These are phyloP conservation scores for Chaetothyriales sp. DNA, from an alignment of 2,329 filamentous ascomycete genomes.

Conservation along the genomic window DNA sequence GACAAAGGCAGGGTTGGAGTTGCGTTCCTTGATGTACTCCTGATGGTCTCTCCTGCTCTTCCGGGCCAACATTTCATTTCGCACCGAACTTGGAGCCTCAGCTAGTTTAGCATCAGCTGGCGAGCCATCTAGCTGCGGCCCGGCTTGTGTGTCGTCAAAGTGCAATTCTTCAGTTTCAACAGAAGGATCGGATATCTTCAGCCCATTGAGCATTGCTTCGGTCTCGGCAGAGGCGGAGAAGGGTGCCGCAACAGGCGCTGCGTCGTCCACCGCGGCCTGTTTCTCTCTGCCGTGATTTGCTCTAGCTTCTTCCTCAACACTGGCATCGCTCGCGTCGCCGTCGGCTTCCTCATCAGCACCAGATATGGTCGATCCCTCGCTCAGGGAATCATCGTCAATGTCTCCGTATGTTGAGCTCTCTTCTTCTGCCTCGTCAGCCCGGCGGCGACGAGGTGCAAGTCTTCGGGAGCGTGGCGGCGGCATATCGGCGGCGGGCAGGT, in stretches of 20 bases:
- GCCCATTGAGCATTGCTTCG: slow-evolving; percentile 45
- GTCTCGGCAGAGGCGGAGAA: slow-evolving; percentile 32
- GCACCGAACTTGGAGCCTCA: slow-evolving; percentile 22
- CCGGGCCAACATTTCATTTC: slow-evolving; percentile 47
- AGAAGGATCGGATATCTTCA: slow-evolving; percentile 32
- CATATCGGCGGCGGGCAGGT: background rate
- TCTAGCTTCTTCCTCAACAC: slow-evolving; percentile 33
- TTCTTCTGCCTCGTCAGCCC: slow-evolving; percentile 36
- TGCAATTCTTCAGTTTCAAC: slow-evolving; percentile 33
- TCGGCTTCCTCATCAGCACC: slow-evolving; percentile 44
- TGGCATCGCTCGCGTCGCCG: slow-evolving; percentile 43
- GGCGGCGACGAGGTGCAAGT: slow-evolving; percentile 20
- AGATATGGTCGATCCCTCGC: slow-evolving; percentile 43
- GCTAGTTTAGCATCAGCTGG: slow-evolving; percentile 4
- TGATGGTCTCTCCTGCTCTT: slow-evolving; percentile 73
- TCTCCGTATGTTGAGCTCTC: slow-evolving; percentile 35
- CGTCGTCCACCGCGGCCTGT: background rate
- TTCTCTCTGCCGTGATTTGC: slow-evolving; percentile 8
- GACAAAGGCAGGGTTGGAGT: slow-evolving; percentile 82
- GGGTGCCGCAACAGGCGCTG: background rate
- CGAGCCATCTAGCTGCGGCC: slow-evolving; percentile 2
- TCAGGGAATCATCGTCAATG: slow-evolving; percentile 46
- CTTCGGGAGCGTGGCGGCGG: background rate
- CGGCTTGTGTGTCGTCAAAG: slow-evolving; percentile 29
- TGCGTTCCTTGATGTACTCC: slow-evolving; percentile 73